These are phyloP conservation scores for Cyclostephanos invisitatus DNA, from an alignment of 108 stramenopile species.

Conservation along the genomic window DNA sequence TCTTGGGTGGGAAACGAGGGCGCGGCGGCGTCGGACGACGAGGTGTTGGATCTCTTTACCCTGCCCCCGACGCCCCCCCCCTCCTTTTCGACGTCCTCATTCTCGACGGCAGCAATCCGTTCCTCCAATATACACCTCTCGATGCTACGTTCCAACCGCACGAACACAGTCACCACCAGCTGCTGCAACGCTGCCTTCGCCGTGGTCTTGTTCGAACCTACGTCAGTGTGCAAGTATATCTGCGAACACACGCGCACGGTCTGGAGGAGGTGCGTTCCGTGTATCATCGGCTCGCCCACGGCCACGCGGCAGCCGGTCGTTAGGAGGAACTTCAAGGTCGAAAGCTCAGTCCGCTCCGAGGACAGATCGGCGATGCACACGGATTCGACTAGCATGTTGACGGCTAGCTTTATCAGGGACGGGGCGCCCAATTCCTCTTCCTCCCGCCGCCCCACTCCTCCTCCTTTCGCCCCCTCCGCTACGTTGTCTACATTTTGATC, in stretches of 20 bases:
- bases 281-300: constrained; percentile 62
- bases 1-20: constrained; percentile 78
- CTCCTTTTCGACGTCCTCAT: background rate
- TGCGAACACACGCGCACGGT: constrained; percentile 93
- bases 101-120: background rate
- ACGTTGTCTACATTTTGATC: background rate
- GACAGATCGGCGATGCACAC: constrained; percentile 68
- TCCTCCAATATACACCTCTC: constrained; percentile 23
- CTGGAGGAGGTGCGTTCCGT: constrained; percentile 85
- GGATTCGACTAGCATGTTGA: constrained; percentile 65
- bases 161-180: constrained; percentile 88
- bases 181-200: constrained; percentile 96
- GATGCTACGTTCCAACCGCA: constrained; percentile 72
- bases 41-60: background rate
- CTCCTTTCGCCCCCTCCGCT: background rate
- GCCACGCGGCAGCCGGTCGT: constrained; percentile 66
- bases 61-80: constrained; percentile 4
- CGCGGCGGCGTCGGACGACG: constrained; percentile 6
- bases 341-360: constrained; percentile 59
- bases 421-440: constrained; percentile 26
- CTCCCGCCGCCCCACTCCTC: constrained; percentile 9
- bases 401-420: constrained; percentile 41
- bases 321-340: constrained; percentile 79
- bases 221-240: constrained; percentile 86
- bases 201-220: constrained; percentile 89